A percentile compares a stretch with the other conserved stretches of the same genome.
Evolutionary conservation across 768 basidiomycete genomes (phyloP).

Genomic region (Boletus coccyginus): DNA sequence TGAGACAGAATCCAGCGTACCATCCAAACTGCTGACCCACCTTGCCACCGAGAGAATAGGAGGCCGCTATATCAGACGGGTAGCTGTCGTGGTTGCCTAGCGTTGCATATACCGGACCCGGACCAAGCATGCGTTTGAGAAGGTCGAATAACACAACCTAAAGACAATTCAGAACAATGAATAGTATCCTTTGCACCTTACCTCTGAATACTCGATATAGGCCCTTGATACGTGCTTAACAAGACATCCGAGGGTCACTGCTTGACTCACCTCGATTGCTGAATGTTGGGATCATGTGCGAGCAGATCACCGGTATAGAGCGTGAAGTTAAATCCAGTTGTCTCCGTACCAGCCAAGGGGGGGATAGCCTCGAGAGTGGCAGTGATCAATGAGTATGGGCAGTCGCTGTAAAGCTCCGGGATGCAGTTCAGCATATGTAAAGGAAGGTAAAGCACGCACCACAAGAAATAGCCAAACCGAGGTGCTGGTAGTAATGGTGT

Average conservation of each 20-base stretch:
- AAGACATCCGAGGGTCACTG: not conserved
- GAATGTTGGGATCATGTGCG: constrained; percentile 65
- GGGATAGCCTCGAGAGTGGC: constrained; percentile 69
- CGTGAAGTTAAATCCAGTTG: constrained; percentile 60
- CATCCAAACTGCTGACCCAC: constrained; percentile 65
- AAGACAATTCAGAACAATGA: constrained; percentile 5
- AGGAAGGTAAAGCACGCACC: constrained; percentile 35
- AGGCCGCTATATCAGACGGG: constrained; percentile 55
- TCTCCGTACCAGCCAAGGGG: constrained; percentile 55
- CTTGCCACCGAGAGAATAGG: constrained; percentile 51
- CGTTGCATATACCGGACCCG: constrained; percentile 72
- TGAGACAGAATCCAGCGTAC: constrained; percentile 33
- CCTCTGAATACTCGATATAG: constrained; percentile 63
- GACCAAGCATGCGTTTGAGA: constrained; percentile 57
- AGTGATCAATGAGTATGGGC: constrained; percentile 57
- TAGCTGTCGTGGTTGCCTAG: constrained; percentile 79
- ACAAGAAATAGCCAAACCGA: constrained; percentile 61
- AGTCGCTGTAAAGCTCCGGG: constrained; percentile 43
- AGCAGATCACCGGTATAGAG: constrained; percentile 75
- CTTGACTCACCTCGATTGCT: constrained; percentile 53
- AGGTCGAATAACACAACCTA: constrained; percentile 67
- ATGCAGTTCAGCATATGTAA: not conserved
- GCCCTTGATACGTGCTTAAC: constrained; percentile 35
- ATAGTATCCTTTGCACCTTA: constrained; percentile 20
- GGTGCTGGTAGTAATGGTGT: constrained; percentile 56